Conservation (phyloP, 495 filamentous ascomycete species). For the Podospora anserina region DNA sequence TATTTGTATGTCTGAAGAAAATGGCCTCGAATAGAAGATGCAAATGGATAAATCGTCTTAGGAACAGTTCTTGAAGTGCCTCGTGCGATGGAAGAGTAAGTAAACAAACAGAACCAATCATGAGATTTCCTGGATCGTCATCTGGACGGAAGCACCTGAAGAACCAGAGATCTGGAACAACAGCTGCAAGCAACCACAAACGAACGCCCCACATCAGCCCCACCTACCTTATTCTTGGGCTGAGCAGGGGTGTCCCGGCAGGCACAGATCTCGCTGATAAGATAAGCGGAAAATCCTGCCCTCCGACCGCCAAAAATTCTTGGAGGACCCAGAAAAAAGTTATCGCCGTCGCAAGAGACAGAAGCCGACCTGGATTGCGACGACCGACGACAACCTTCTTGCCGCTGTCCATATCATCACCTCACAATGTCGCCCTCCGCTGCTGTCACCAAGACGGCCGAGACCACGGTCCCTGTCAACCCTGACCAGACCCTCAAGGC, state of each 20-base stretch:
- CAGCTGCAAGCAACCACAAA: constrained; percentile 24
- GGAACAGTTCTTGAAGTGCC: neutral
- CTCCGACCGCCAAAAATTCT: constrained; percentile 28
- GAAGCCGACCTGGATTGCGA: constrained; percentile 7
- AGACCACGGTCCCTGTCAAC: constrained; percentile 39
- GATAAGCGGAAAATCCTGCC: constrained; percentile 26
- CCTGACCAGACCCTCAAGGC: constrained; percentile 70
- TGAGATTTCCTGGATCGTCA: neutral
- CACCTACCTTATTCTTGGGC: constrained; percentile 16
- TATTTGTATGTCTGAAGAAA: neutral
- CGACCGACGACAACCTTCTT: constrained; percentile 17
- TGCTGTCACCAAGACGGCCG: constrained; percentile 27
- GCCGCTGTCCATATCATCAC: constrained; percentile 4
- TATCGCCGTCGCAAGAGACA: neutral
- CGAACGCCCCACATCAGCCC: constrained; percentile 5
- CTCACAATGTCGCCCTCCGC: constrained; percentile 32
- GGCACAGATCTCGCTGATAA: constrained; percentile 10
- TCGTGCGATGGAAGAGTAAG: neutral
- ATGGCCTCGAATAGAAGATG: neutral
- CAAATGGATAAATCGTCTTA: constrained; percentile 1
- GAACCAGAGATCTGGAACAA: constrained; percentile 11
- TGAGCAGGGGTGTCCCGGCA: constrained; percentile 8
- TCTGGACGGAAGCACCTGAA: neutral
- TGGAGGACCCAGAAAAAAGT: constrained; percentile 15
- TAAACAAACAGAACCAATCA: neutral